Base-by-base conservation (phyloP, 306 rosid genomes). In the Begonia fuchsioides region DNA sequence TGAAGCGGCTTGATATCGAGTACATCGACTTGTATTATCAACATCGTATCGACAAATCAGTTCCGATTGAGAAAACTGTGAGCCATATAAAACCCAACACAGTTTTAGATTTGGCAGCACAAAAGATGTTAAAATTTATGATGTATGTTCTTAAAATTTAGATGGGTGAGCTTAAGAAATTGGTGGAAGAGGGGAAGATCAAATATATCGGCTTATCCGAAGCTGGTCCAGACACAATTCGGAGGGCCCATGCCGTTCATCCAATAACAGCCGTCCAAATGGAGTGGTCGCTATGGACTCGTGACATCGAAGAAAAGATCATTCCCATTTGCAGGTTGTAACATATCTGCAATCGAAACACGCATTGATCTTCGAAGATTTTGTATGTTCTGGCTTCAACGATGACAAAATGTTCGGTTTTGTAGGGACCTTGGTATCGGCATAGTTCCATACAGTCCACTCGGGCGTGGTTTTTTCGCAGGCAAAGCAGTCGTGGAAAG, bases 11-110 rank as follows among this genome's bases (percentile, higher is more conserved):
- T 19, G 86, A 61, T 9, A 70, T 88, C 0, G 73, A 75, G 12
- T 84, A 66, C 71, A 88, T 84, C n/a, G 95, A 88, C 60, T 82
- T 88, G 40, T 84, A 78, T 57, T 84, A 83, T 60, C 90, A 78
- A 70, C 97, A 88, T 67, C 77, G 93, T 4, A 17, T 70, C 11
- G 95, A 88, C 61, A 81, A 83, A 14, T 50, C 90, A 3, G 72
- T 76, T 10, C 90, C 97, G 7, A 78, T 81, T 38, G 97, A 88
- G 60, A 84, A 78, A 40, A 84, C 95, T 44, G 95, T 83, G 47
- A 84, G 76, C 9, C 3, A 11, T 11, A 19, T 45, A 56, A 14
- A 12, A 44, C 2, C 18, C 32, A 6, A 20, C n/a, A 13, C 12
- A 5, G 9, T 11, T 49, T 2, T 17, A 18, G 59, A 44, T 44